Evolutionary conservation across 768 basidiomycete species (phyloP).

Genomic region (Russula olivacea): DNA sequence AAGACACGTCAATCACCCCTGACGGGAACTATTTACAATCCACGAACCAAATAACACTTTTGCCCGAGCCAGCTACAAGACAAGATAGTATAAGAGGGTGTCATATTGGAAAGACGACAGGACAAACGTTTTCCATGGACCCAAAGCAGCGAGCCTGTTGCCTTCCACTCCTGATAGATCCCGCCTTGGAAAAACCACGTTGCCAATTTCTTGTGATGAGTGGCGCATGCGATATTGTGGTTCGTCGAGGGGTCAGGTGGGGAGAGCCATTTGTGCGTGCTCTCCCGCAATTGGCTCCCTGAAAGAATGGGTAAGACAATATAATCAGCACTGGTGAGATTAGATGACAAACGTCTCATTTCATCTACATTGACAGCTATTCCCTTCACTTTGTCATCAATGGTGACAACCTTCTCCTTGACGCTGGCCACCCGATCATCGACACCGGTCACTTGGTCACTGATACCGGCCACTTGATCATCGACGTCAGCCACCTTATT

Average conservation of each 20-base stretch:
- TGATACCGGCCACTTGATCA: background rate
- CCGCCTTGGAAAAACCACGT: background rate
- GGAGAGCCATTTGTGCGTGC: conserved; percentile 1
- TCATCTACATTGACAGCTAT: background rate
- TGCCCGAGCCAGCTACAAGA: background rate
- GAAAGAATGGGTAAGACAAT: background rate
- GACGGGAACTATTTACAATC: background rate
- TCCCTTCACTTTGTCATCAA: background rate
- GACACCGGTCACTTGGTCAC: background rate
- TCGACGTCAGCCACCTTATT: background rate
- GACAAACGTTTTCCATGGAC: conserved; percentile 9
- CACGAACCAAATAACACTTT: background rate
- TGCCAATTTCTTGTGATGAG: background rate
- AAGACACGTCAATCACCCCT: background rate
- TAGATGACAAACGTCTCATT: background rate
- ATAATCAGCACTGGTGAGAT: background rate
- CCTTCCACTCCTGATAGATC: background rate
- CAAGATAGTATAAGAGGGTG: too few relatives aligned
- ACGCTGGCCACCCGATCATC: too few relatives aligned
- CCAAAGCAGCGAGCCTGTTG: background rate
- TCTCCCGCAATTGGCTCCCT: background rate
- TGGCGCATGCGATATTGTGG: background rate
- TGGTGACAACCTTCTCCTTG: too few relatives aligned
- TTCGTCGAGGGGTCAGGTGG: conserved; percentile 8
- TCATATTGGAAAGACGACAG: background rate